Evolutionary conservation across 2,329 filamentous ascomycete species (phyloP).

Genomic region (Fusarium oligoseptatum): DNA sequence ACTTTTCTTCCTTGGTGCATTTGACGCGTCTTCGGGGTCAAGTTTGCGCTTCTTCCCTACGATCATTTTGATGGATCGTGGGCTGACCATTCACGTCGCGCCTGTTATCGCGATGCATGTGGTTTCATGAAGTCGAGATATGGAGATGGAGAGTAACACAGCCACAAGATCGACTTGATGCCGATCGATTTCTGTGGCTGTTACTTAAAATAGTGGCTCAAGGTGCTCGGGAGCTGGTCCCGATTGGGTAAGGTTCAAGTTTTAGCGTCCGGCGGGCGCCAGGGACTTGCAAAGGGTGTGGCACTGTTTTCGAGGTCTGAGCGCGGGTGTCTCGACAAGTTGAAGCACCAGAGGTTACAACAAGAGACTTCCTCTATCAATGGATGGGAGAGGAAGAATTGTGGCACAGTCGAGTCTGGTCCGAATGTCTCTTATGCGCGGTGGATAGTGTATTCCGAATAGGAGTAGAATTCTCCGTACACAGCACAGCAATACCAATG

Average conservation of each 20-base stretch:
- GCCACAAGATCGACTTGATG: slow-evolving; percentile 4
- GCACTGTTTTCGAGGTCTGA: slow-evolving; percentile 25
- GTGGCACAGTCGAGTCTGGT: not conserved
- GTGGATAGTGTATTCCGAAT: not conserved
- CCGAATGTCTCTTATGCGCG: not conserved
- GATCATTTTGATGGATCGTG: slow-evolving; percentile 40
- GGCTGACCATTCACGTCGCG: slow-evolving; percentile 24
- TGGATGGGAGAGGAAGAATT: not conserved
- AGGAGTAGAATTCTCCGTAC: not conserved
- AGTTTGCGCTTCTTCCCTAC: slow-evolving; percentile 47
- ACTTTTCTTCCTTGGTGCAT: slow-evolving; percentile 25
- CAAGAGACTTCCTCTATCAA: slow-evolving; percentile 7
- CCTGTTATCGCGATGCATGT: not conserved
- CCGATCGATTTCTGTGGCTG: slow-evolving; percentile 26
- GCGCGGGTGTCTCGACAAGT: slow-evolving; percentile 13
- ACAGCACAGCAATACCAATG: not conserved
- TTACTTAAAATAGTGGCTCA: slow-evolving; percentile 18
- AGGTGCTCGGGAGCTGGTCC: slow-evolving; percentile 4
- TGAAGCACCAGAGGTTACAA: slow-evolving; percentile 17
- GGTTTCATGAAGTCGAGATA: not conserved
- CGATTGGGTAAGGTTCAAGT: not conserved
- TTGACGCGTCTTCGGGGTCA: slow-evolving; percentile 40
- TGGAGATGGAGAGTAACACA: slow-evolving; percentile 6
- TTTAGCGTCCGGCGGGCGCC: slow-evolving; percentile 17
- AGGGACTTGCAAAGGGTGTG: slow-evolving; percentile 26